phyloP scores from a whole-genome alignment of 768 basidiomycete genomes.

The Boletus rubropictus region DNA sequence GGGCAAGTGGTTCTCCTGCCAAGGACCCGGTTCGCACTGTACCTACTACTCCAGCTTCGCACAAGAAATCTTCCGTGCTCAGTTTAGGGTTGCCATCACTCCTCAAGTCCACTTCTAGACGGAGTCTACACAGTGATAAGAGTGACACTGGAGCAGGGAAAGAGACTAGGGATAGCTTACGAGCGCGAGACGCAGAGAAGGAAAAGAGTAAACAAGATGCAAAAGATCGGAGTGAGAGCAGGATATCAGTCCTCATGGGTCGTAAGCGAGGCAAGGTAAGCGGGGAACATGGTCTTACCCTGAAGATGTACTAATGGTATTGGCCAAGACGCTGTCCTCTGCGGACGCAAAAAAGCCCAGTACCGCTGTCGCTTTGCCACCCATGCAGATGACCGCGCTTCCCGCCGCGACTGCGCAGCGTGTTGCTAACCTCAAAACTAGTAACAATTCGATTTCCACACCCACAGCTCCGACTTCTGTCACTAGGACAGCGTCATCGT shows the following conservation, averaged over 20 bases:
- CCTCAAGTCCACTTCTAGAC: slow-evolving; percentile 79
- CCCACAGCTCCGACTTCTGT: slow-evolving; percentile 37
- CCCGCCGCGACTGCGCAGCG: slow-evolving; percentile 79
- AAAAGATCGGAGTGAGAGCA: slow-evolving; percentile 84
- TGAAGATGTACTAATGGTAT: slow-evolving; percentile 9
- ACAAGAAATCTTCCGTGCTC: slow-evolving; percentile 79
- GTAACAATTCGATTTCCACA: slow-evolving; percentile 41
- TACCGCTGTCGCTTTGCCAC: slow-evolving; percentile 70
- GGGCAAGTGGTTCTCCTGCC: slow-evolving; percentile 44
- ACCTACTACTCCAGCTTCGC: slow-evolving; percentile 52
- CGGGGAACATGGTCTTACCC: slow-evolving; percentile 6
- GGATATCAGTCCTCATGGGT: slow-evolving; percentile 83
- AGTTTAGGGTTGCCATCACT: slow-evolving; percentile 77
- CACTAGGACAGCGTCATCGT: slow-evolving; percentile 42
- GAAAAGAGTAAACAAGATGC: slow-evolving; percentile 63
- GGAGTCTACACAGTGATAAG: slow-evolving; percentile 66
- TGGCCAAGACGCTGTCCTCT: slow-evolving; percentile 70
- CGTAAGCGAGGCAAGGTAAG: slow-evolving; percentile 87
- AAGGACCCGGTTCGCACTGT: slow-evolving; percentile 51
- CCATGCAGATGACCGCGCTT: slow-evolving; percentile 85
- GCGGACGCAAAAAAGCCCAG: slow-evolving; percentile 72
- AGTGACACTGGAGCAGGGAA: slow-evolving; percentile 33
- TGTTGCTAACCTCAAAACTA: slow-evolving; percentile 72
- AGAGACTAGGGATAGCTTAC: slow-evolving; percentile 52
- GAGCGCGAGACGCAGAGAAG: slow-evolving; percentile 40